These are phyloP conservation scores for Solanum okadae DNA, from an alignment of 257 asterid species.

Conservation along the genomic window DNA sequence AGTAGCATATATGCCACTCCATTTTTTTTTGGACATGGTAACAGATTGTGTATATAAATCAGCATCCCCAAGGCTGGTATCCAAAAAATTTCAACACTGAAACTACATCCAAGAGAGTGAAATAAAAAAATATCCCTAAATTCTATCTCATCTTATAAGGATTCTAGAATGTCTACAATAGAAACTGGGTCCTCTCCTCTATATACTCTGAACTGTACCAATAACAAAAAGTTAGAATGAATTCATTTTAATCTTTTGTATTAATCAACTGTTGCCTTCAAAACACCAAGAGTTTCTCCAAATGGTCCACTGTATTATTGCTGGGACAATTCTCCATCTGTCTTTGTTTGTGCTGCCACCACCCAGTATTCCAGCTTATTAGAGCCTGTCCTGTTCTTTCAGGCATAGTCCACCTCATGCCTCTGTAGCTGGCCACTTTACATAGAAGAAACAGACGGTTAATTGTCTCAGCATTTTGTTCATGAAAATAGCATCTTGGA, in stretches of 20 bases:
- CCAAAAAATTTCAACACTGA: background rate
- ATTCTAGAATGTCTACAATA: no score
- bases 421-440: background rate
- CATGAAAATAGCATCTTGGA: background rate
- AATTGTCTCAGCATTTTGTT: background rate
- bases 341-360: background rate
- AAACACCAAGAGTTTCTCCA: background rate
- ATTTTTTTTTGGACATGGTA: background rate
- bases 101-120: background rate
- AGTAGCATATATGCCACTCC: background rate
- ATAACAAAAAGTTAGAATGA: no score
- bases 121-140: background rate
- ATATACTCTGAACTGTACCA: no score
- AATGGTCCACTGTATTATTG: background rate
- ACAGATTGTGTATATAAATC: background rate
- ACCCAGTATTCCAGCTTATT: background rate
- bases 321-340: background rate
- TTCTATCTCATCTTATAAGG: background rate
- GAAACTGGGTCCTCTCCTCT: no score
- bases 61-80: background rate
- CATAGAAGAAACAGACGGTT: background rate
- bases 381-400: background rate
- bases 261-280: background rate
- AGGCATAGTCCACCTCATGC: background rate
- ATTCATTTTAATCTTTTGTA: background rate